Evolutionary conservation across 495 filamentous ascomycete species (phyloP), one percentile per base, ranked within the genome.

Genomic region (Hypomontagnella submonticulosa): DNA sequence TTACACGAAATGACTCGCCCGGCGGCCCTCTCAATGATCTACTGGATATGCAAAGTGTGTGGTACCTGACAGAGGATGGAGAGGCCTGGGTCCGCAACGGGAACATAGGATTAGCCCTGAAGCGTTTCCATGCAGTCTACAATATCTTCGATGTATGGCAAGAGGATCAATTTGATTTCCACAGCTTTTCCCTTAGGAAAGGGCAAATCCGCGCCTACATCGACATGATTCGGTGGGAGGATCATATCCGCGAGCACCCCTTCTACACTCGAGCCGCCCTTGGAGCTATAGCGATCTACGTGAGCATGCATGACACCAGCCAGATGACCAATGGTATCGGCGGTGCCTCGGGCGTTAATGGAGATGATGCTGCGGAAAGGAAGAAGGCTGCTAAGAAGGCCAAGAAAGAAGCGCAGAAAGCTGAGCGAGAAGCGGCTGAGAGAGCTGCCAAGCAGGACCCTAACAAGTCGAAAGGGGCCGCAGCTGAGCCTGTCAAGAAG

Each of bases 91-190:
- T 90, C 52, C 90, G 95, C 19, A 91, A 93, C 74, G 87, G 87
- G 65, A 92, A 93, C 68, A 78, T 92, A 42, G 91, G 88, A 1
- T 84, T 97, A 61, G 93, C 96, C 2, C 81, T 99, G 40, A 99
- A 99, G 80, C 87, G 95, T 33, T 93, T 95, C 71, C 88, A 90
- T 58, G 83, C 89, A 1, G 85, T 97, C 52, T 89, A 87, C 75
- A 92, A 94, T 77, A 93, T 98, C 57, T 98, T 99, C 68, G 94
- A 97, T 27, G 87, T 90, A 38, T 99, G 95, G 95, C 89, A 96
- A 66, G 95, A 99, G 67, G 95, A 99, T 67, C 95, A 99, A 70
- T 97, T 97, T 69, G 95, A 99, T 73, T 99, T 99, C 82, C 95
- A 99, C 79, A 91, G 87, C 75, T 99, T 98, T 79, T 97, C 93